A percentile compares a stretch with the other conserved stretches of the same genome.
Conservation (phyloP, 805 yeast species). For the Candida ascalaphidarum region DNA sequence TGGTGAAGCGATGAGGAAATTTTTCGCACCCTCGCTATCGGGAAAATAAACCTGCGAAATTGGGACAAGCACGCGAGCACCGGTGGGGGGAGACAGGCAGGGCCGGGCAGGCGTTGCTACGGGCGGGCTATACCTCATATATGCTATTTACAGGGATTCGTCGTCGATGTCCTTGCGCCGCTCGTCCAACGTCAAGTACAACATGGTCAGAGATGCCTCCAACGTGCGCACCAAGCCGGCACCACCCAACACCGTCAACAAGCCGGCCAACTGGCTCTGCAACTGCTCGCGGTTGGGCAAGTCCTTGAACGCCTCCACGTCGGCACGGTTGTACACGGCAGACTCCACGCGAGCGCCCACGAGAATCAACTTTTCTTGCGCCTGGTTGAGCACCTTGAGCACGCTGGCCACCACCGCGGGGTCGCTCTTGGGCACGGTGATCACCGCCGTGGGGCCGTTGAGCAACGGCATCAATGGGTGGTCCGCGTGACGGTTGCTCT, state of each 20-base stretch:
- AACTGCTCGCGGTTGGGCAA: slow-evolving; percentile 65
- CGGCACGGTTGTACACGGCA: slow-evolving; percentile 40
- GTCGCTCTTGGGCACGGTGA: slow-evolving; percentile 58
- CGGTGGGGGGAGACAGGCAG: no score
- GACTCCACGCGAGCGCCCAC: slow-evolving; percentile 81
- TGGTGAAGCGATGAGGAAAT: no score
- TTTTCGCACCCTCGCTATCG: no score
- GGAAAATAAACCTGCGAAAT: no score
- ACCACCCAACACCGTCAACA: slow-evolving; percentile 79
- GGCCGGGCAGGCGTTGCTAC: no score
- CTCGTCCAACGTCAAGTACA: slow-evolving; percentile 69
- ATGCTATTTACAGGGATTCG: no score
- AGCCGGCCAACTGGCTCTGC: slow-evolving; percentile 76
- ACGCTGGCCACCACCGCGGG: slow-evolving; percentile 61
- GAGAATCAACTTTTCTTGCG: slow-evolving; percentile 67
- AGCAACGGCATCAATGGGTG: slow-evolving; percentile 71
- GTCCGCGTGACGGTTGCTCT: slow-evolving; percentile 29
- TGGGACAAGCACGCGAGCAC: no score
- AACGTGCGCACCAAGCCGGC: slow-evolving; percentile 81
- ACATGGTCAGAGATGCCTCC: slow-evolving; percentile 54
- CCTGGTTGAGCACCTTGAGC: slow-evolving; percentile 49
- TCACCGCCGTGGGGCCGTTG: slow-evolving; percentile 79
- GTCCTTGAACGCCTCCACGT: slow-evolving; percentile 57
- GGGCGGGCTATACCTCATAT: no score
- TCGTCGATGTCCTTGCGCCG: slow-evolving; percentile 38